Evolutionary conservation across 2,329 filamentous ascomycete genomes (phyloP).

Genomic region (Colletotrichum destructivum): DNA sequence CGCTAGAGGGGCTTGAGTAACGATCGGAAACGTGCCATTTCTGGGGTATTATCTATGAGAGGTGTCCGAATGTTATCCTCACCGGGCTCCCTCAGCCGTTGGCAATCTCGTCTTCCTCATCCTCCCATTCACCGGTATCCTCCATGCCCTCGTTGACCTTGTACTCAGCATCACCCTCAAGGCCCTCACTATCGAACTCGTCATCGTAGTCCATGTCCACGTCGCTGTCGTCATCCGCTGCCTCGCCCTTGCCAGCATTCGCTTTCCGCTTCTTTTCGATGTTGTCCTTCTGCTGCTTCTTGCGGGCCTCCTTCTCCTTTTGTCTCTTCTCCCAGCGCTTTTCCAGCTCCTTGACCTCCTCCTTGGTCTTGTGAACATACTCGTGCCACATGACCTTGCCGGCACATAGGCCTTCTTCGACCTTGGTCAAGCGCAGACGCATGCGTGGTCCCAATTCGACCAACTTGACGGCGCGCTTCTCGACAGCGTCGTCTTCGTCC

Average conservation of each 20-base stretch:
- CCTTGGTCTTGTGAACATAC: constrained; percentile 86
- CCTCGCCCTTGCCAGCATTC: constrained; percentile 54
- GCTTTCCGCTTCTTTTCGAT: constrained; percentile 85
- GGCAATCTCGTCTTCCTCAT: constrained; percentile 61
- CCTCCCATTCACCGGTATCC: constrained; percentile 67
- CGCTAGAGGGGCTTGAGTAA: background rate
- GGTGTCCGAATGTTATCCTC: background rate
- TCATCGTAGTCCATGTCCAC: constrained; percentile 62
- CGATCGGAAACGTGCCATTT: constrained; percentile 8
- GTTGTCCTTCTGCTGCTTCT: constrained; percentile 89
- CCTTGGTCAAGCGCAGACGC: constrained; percentile 91
- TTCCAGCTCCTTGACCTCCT: constrained; percentile 84
- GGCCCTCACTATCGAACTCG: constrained; percentile 66
- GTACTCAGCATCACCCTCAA: constrained; percentile 65
- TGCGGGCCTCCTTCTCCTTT: constrained; percentile 86
- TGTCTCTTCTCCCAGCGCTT: constrained; percentile 84
- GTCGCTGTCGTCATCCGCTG: constrained; percentile 54
- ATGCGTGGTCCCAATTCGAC: constrained; percentile 93
- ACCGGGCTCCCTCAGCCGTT: constrained; percentile 44
- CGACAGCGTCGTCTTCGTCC: constrained; percentile 72
- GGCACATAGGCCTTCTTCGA: constrained; percentile 92
- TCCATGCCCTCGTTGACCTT: constrained; percentile 65
- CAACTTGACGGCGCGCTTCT: constrained; percentile 91
- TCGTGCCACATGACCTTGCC: constrained; percentile 99
- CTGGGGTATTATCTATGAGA: constrained; percentile 34